phyloP scores from a whole-genome alignment of 2,329 filamentous ascomycete species.

The Hypomyces perniciosus region DNA sequence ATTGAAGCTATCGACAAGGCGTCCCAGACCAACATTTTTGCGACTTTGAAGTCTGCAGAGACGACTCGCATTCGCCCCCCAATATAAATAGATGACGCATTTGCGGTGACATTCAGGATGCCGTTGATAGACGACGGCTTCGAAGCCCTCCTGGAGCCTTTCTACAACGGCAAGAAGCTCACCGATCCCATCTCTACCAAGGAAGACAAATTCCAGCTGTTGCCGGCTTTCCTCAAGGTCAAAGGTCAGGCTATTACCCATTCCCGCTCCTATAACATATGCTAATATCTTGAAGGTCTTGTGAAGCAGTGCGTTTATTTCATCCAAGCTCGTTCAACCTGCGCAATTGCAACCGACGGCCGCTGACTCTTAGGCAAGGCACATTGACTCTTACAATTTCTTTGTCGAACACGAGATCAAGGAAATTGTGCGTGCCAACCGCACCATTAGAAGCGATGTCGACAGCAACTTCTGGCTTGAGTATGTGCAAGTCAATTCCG shows the following conservation, averaged over 20 bases:
- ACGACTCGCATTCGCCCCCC: slow-evolving; percentile 12
- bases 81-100: slow-evolving; percentile 21
- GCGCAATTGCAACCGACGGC: not conserved
- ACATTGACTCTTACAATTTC: slow-evolving; percentile 98
- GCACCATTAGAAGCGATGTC: slow-evolving; percentile 82
- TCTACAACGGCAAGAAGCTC: slow-evolving; percentile 62
- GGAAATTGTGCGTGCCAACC: slow-evolving; percentile 90
- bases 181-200: slow-evolving; percentile 59
- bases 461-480: slow-evolving; percentile 90
- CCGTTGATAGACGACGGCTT: slow-evolving; percentile 55
- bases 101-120: slow-evolving; percentile 38
- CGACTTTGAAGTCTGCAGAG: not conserved
- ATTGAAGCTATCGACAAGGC: slow-evolving; percentile 12
- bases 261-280: not conserved
- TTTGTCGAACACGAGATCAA: slow-evolving; percentile 96
- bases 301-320: slow-evolving; percentile 67
- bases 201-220: slow-evolving; percentile 91
- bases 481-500: slow-evolving; percentile 27
- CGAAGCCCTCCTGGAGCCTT: slow-evolving; percentile 60
- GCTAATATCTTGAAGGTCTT: slow-evolving; percentile 43
- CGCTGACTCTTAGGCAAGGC: slow-evolving; percentile 34
- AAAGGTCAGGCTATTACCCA: slow-evolving; percentile 53
- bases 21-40: slow-evolving; percentile 4
- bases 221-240: slow-evolving; percentile 96
- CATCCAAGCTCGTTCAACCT: slow-evolving; percentile 2